phyloP scores from a whole-genome alignment of 495 filamentous ascomycete species.

The Aspergillus nanangensis region DNA sequence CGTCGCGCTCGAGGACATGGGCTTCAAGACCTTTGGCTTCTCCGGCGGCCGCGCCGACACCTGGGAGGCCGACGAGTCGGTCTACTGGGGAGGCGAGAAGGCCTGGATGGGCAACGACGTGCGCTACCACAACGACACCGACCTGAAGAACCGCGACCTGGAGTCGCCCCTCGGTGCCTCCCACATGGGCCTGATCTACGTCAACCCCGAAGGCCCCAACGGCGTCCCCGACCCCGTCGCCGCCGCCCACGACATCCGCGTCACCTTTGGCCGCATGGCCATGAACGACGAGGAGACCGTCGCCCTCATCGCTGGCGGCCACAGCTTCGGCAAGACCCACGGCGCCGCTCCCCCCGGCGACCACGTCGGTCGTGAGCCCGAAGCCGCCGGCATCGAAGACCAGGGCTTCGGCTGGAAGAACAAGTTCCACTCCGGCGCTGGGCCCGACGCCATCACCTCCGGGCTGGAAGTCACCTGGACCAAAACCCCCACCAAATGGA shows the following conservation, averaged over 20 bases:
- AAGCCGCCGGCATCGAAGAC: conserved; percentile 53
- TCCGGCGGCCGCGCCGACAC: conserved; percentile 64
- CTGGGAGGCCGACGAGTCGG: conserved; percentile 68
- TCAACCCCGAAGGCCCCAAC: conserved; percentile 74
- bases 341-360: conserved; percentile 56
- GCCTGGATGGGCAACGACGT: conserved; percentile 67
- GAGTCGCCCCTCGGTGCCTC: conserved; percentile 60
- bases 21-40: conserved; percentile 68
- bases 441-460: conserved; percentile 63
- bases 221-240: conserved; percentile 61
- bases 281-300: conserved; percentile 78
- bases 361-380: conserved; percentile 60
- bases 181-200: conserved; percentile 73
- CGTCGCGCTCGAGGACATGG: conserved; percentile 71
- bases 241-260: conserved; percentile 64
- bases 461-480: conserved; percentile 74
- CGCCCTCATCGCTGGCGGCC: conserved; percentile 69
- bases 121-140: conserved; percentile 42
- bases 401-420: conserved; percentile 68
- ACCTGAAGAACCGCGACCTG: conserved; percentile 45
- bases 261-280: conserved; percentile 69
- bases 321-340: conserved; percentile 73
- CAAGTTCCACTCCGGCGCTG: conserved; percentile 54
- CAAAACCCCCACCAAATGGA: conserved; percentile 64
- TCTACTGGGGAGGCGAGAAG: conserved; percentile 70